Evolutionary conservation across 78 protist species (phyloP).

Genomic region (Isochrysis galbana): DNA sequence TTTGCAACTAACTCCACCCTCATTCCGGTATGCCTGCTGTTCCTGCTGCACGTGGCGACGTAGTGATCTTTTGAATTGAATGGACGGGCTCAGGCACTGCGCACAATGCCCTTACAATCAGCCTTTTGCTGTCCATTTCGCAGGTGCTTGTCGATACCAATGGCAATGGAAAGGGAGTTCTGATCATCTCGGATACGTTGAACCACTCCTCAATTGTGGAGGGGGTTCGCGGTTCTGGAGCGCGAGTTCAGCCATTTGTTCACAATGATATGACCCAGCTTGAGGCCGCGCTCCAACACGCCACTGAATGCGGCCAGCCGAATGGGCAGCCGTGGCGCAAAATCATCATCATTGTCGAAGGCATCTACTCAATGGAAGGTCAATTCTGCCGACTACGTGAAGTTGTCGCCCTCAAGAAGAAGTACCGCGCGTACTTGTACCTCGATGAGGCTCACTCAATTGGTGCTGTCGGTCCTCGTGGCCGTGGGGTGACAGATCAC

Average conservation of each 20-base stretch:
- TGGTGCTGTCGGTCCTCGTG: slow-evolving; percentile 95
- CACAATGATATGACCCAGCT: slow-evolving; percentile 81
- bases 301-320: slow-evolving; percentile 89
- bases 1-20: slow-evolving; percentile 96
- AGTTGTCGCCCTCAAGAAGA: slow-evolving; percentile 86
- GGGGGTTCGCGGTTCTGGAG: slow-evolving; percentile 83
- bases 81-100: too few species aligned
- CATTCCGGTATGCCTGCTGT: slow-evolving; percentile 84
- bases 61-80: too few species aligned
- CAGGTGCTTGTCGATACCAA: not conserved
- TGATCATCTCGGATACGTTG: slow-evolving; percentile 76
- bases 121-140: not conserved
- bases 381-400: slow-evolving; percentile 72
- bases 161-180: slow-evolving; percentile 65
- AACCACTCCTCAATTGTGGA: slow-evolving; percentile 94
- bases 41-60: too few species aligned
- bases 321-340: slow-evolving; percentile 88
- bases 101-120: too few species aligned
- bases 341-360: slow-evolving; percentile 93
- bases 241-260: slow-evolving; percentile 79
- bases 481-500: slow-evolving; percentile 93
- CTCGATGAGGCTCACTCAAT: slow-evolving; percentile 99
- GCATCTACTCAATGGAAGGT: slow-evolving; percentile 98
- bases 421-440: slow-evolving; percentile 87
- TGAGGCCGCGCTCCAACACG: slow-evolving; percentile 49